Evolutionary conservation across 1,284 basidiomycete species (phyloP).

Genomic region (Cryptococcus sp.): DNA sequence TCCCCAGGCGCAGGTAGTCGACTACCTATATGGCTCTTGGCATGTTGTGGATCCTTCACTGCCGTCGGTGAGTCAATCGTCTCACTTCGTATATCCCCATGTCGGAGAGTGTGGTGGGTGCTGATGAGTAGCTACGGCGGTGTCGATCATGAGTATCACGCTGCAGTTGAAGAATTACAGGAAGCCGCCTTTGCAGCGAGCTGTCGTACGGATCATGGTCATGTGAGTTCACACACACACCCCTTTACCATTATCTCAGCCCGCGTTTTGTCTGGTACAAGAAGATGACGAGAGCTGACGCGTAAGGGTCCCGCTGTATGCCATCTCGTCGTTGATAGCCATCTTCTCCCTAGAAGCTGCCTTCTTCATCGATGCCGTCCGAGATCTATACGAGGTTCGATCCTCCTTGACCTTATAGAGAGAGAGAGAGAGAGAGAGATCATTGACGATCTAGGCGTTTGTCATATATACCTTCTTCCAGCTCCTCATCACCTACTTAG

Average conservation of each 20-base stretch:
- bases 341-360: constrained; percentile 91
- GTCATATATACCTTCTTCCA: constrained; percentile 93
- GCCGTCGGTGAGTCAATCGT: constrained; percentile 33
- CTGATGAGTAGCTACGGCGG: constrained; percentile 56
- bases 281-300: not conserved
- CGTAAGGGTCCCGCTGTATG: constrained; percentile 78
- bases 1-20: constrained; percentile 38
- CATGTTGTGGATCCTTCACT: constrained; percentile 42
- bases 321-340: constrained; percentile 82
- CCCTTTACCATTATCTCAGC: not conserved
- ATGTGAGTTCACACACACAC: constrained; percentile 53
- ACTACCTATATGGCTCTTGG: constrained; percentile 40
- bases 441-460: constrained; percentile 61
- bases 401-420: constrained; percentile 1
- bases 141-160: constrained; percentile 76
- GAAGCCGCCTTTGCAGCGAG: constrained; percentile 69
- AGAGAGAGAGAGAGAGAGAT: not conserved
- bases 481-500: constrained; percentile 76
- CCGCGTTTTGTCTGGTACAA: too few relatives aligned
- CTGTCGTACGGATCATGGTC: constrained; percentile 92
- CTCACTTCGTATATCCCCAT: not conserved
- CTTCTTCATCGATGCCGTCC: constrained; percentile 89
- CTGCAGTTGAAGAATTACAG: constrained; percentile 87
- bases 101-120: not conserved
- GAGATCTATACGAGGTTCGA: constrained; percentile 93